A percentile compares a stretch with the other conserved stretches of the same genome.
phyloP scores from a whole-genome alignment of 2,329 filamentous ascomycete species.

The Pseudocercospora eumusae region DNA sequence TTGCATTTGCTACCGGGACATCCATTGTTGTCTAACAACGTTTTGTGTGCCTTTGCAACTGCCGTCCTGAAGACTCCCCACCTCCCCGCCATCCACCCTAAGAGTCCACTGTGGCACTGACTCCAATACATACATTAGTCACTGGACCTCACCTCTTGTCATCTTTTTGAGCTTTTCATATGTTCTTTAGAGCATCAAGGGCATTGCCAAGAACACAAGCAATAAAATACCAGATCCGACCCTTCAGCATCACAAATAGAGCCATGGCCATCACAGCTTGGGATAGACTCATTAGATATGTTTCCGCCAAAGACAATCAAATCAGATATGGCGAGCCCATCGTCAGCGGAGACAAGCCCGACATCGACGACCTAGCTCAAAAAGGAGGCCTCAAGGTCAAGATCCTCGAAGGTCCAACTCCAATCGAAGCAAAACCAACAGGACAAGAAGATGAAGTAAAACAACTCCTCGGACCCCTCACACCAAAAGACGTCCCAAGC shows the following conservation, averaged over 20 bases:
- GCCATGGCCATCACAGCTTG: slow-evolving; percentile 26
- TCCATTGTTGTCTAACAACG: neutral
- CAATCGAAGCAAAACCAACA: slow-evolving; percentile 52
- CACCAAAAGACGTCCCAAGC: slow-evolving; percentile 55
- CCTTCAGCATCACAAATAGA: neutral
- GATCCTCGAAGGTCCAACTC: slow-evolving; percentile 51
- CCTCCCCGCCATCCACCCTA: neutral
- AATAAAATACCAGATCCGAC: neutral
- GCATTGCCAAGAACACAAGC: neutral
- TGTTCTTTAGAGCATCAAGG: neutral
- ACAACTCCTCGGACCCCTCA: slow-evolving; percentile 56
- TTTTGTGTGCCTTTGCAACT: neutral
- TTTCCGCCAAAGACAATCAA: slow-evolving; percentile 66
- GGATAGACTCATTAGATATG: slow-evolving; percentile 71
- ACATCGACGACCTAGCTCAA: slow-evolving; percentile 38
- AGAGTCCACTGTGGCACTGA: neutral
- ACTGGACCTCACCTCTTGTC: neutral
- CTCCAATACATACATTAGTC: slow-evolving; percentile 1
- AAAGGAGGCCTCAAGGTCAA: slow-evolving; percentile 54
- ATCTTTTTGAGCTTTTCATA: neutral
- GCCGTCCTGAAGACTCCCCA: neutral
- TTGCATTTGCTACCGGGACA: neutral
- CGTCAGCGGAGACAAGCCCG: slow-evolving; percentile 35
- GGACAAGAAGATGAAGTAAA: slow-evolving; percentile 58
- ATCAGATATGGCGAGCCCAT: slow-evolving; percentile 75